A percentile compares a stretch with the other conserved stretches of the same genome.
Evolutionary conservation across 1,139 yeast species (phyloP).

Genomic region (Suhomyces bribrorum): DNA sequence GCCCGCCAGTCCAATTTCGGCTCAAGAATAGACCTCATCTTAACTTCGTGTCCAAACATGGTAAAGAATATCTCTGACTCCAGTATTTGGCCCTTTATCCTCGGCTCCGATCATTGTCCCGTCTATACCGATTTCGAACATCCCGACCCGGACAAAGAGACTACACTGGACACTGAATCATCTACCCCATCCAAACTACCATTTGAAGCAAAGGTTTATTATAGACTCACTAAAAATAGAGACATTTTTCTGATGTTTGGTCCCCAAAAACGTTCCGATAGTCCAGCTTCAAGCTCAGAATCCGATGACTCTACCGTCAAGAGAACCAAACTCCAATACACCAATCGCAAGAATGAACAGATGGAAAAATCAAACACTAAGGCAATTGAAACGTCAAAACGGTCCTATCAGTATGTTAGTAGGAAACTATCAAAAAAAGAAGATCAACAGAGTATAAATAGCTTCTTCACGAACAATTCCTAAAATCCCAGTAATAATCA

Average conservation of each 20-base stretch:
- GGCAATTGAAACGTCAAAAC: neutral
- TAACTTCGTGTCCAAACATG: conserved; percentile 45
- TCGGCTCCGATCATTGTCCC: conserved; percentile 97
- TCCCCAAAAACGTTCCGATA: neutral
- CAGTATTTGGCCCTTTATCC: conserved; percentile 65
- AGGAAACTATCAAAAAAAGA: conserved; percentile 12
- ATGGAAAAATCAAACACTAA: neutral
- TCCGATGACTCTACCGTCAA: neutral
- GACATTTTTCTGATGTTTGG: conserved; percentile 43
- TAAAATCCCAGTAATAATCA: neutral
- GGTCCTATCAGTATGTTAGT: conserved; percentile 12
- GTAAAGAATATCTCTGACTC: conserved; percentile 42
- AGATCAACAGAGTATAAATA: conserved; percentile 3
- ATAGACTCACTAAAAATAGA: conserved; percentile 48
- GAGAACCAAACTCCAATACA: conserved; percentile 1
- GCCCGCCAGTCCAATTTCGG: conserved; percentile 86
- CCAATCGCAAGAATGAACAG: neutral
- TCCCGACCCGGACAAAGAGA: neutral
- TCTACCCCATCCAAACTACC: conserved; percentile 23
- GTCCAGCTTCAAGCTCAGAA: neutral
- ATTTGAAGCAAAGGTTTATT: conserved; percentile 60
- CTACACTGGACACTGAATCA: neutral
- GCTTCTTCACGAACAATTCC: conserved; percentile 4
- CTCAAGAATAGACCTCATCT: conserved; percentile 79
- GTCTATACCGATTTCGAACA: conserved; percentile 66